phyloP scores from a whole-genome alignment of 2,329 filamentous ascomycete species.

The Fusarium decemcellulare region DNA sequence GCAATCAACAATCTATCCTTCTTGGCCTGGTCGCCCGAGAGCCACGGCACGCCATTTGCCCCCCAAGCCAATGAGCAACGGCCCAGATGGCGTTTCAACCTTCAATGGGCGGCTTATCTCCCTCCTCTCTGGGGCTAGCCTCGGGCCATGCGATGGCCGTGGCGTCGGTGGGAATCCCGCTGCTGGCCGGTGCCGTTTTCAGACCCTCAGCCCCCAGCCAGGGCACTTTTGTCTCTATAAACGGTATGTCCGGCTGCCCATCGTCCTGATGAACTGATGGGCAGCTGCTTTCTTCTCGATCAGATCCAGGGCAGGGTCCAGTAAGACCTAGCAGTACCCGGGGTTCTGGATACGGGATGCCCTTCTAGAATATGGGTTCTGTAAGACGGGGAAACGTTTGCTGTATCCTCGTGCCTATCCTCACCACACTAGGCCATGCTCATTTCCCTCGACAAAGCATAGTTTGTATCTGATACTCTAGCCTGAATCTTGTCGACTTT shows the following conservation, averaged over 20 bases:
- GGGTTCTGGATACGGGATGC: constrained; percentile 13
- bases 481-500: constrained; percentile 1
- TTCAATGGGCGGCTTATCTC: constrained; percentile 44
- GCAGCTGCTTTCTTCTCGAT: constrained; percentile 17
- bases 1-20: constrained; percentile 5
- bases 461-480: constrained; percentile 1
- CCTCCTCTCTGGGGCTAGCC: constrained; percentile 44
- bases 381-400: not conserved
- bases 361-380: constrained; percentile 21
- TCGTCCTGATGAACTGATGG: constrained; percentile 21
- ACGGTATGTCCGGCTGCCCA: constrained; percentile 24
- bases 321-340: constrained; percentile 2
- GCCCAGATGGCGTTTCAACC: constrained; percentile 33
- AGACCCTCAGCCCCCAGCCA: constrained; percentile 6
- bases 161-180: constrained; percentile 20
- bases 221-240: constrained; percentile 41
- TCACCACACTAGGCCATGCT: not conserved
- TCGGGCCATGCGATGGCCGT: constrained; percentile 38
- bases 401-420: not conserved
- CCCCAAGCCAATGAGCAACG: constrained; percentile 32
- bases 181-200: constrained; percentile 14
- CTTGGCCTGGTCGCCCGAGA: not conserved
- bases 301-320: constrained; percentile 36
- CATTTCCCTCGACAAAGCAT: not conserved
- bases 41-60: constrained; percentile 33